Base-by-base conservation (phyloP, 257 asterid species). In the Linderniella brevidens region DNA sequence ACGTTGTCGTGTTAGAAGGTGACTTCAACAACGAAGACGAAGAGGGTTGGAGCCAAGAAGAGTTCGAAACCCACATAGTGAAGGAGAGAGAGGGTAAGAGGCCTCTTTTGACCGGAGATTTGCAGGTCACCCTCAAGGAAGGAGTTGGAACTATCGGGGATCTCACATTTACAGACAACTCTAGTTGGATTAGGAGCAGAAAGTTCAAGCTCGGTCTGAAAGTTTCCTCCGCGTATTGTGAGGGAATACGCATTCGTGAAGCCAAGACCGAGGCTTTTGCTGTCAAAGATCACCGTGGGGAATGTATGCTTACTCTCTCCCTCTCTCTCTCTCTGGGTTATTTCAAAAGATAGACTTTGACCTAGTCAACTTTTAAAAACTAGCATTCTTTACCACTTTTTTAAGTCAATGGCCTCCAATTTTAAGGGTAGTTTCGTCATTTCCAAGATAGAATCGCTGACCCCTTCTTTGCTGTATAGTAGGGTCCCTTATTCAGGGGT, bases 181-280 rank as follows among this genome's bases (percentile, higher is more conserved):
- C 98, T 11, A 88, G 98, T 56, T 88, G 98, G 98, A 84, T 80
- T 61, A 75, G 96, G 59, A 88, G 98, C 74, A 69, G 96, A 64
- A 88, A 88, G 67, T 88, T 88, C 63, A 80, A 95, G 58, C 84
- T 88, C 66, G 98, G 98, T 58, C 44, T 88, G 60, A 84, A 81
- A 63, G 96, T 81, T 64, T 74, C 93, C 32, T 71, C 96, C 14
- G 98, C 96, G 42, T 60, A 68, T 71, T 64, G 76, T 58, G 94
- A 84, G 65, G 93, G 94, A 12, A 14, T 78, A 45, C 93, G 94
- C 57, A 70, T 88, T 42, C 84, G 85, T 49, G 98, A 88, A 69
- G 94, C 96, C 7, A 88, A 80, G 72, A 84, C 98, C 0, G 98
- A 88, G 63, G 94, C 98, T 56, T 88, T 88, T 58, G 73, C 76